These are phyloP conservation scores for Vaccinium myrtillus DNA, from an alignment of 148 eudicot species.

Conservation along the genomic window DNA sequence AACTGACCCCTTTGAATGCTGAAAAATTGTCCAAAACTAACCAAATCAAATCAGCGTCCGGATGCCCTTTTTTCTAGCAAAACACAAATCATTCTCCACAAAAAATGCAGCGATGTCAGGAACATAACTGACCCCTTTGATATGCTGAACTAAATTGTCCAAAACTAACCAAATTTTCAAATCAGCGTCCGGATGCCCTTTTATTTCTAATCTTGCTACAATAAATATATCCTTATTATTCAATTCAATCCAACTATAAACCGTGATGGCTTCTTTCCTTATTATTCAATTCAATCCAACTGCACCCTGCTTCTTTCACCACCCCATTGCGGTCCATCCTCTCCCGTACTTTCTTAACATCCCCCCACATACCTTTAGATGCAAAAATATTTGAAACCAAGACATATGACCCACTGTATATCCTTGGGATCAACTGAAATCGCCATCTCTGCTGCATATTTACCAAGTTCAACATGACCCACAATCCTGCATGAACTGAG, in stretches of 20 bases:
- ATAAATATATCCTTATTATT: too few species aligned
- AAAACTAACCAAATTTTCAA: too few species aligned
- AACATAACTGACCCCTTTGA: too few species aligned
- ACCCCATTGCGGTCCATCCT: slow-evolving; percentile 55
- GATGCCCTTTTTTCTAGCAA: slow-evolving; percentile 51
- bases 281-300: slow-evolving; percentile 59
- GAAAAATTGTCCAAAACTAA: slow-evolving; percentile 33
- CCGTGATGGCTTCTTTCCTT: too few species aligned
- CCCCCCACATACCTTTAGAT: slow-evolving; percentile 54
- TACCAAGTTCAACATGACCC: slow-evolving; percentile 45
- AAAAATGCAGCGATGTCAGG: too few species aligned
- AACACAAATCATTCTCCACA: too few species aligned
- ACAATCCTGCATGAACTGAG: slow-evolving; percentile 52
- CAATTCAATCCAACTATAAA: too few species aligned
- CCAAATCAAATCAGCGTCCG: slow-evolving; percentile 35
- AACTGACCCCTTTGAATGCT: slow-evolving; percentile 34
- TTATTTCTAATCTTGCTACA: too few species aligned
- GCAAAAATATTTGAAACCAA: slow-evolving; percentile 69
- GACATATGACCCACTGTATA: slow-evolving; percentile 61
- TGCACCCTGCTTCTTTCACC: slow-evolving; percentile 63
- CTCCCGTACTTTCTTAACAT: slow-evolving; percentile 50
- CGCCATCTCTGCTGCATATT: slow-evolving; percentile 70
- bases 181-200: too few species aligned
- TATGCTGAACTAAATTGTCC: too few species aligned
- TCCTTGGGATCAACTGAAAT: slow-evolving; percentile 51